A percentile compares a stretch with the other conserved stretches of the same genome.
These are phyloP conservation scores for Tetrahymena thermophila DNA, from an alignment of 73 alveolate genomes.

Conservation along the genomic window DNA sequence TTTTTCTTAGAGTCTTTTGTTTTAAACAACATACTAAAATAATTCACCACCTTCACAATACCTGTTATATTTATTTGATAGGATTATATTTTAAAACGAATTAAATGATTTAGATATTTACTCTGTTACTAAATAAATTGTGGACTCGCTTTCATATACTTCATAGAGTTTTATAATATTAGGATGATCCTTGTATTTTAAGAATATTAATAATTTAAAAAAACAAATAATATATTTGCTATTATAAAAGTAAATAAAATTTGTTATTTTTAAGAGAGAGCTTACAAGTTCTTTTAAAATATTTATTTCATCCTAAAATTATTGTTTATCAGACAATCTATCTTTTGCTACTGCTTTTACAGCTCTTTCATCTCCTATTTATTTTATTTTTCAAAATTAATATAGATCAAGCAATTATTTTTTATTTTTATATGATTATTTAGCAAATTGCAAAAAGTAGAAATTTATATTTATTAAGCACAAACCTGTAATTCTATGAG, in stretches of 20 bases:
- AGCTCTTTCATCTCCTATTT: conserved; percentile 48
- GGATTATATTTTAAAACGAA: background rate
- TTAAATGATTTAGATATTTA: background rate
- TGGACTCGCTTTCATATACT: conserved; percentile 33
- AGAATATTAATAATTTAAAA: background rate
- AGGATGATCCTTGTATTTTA: conserved; percentile 45
- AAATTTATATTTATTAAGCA: background rate
- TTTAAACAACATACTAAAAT: conserved; percentile 56
- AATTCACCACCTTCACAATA: conserved; percentile 79
- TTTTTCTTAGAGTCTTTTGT: conserved; percentile 59
- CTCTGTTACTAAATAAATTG: conserved; percentile 46
- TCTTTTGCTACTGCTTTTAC: conserved; percentile 62
- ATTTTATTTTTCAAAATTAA: background rate
- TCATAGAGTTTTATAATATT: conserved; percentile 40
- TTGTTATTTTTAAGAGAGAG: background rate
- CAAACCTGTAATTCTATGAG: conserved; percentile 48
- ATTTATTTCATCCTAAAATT: conserved; percentile 61
- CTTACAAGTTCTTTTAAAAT: conserved; percentile 51
- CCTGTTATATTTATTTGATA: background rate
- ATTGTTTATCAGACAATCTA: conserved; percentile 50
- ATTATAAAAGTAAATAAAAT: background rate
- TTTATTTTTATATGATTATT: background rate
- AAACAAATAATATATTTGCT: background rate
- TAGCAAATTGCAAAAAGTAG: background rate
- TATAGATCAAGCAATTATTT: too few species aligned